phyloP scores from a whole-genome alignment of 768 basidiomycete genomes.

The Cyathus striatus region DNA sequence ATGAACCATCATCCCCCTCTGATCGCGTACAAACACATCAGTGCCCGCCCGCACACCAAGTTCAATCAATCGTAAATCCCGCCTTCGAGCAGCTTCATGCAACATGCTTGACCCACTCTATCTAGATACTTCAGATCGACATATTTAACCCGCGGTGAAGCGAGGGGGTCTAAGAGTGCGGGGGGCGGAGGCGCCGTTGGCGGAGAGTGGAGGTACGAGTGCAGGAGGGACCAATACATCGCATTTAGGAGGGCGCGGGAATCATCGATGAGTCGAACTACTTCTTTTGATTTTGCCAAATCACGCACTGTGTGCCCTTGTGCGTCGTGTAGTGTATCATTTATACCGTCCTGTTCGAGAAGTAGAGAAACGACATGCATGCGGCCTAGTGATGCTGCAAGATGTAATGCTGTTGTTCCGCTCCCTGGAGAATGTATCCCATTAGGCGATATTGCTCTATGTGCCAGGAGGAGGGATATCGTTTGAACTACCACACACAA shows the following conservation, averaged over 20 bases:
- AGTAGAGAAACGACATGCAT: constrained; percentile 70
- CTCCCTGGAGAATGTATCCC: constrained; percentile 69
- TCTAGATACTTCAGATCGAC: constrained; percentile 82
- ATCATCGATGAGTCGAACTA: constrained; percentile 63
- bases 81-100: constrained; percentile 82
- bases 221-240: constrained; percentile 67
- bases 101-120: constrained; percentile 71
- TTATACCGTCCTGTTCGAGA: constrained; percentile 72
- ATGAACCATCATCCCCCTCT: constrained; percentile 61
- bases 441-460: constrained; percentile 77
- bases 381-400: constrained; percentile 62
- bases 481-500: constrained; percentile 69
- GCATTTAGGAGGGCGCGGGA: constrained; percentile 75
- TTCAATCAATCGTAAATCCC: constrained; percentile 78
- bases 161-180: constrained; percentile 52
- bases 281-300: constrained; percentile 66
- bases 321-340: constrained; percentile 69
- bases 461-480: constrained; percentile 58
- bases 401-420: constrained; percentile 71
- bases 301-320: constrained; percentile 68
- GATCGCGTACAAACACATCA: constrained; percentile 83
- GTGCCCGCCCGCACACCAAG: constrained; percentile 83
- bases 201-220: constrained; percentile 67
- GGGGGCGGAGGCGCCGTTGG: constrained; percentile 29
- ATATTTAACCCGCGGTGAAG: constrained; percentile 61